Evolutionary conservation across 345 rosid genomes (phyloP).

Genomic region (Brassica carinata): DNA sequence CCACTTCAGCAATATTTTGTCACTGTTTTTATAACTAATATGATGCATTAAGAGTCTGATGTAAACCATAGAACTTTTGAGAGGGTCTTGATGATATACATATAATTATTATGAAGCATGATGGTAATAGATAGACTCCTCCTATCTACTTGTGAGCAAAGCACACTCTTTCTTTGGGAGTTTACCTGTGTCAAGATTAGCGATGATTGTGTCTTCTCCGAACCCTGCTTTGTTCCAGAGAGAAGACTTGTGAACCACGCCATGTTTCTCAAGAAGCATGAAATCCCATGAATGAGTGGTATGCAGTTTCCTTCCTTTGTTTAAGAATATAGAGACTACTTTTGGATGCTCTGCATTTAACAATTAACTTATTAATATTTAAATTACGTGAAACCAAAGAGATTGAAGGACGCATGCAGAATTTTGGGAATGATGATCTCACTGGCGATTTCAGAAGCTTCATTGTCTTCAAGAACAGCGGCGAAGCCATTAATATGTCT

Average conservation of each 20-base stretch:
- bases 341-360: constrained; percentile 54
- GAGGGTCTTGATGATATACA: not conserved
- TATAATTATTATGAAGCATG: not conserved
- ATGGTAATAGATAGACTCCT: not conserved
- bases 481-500: constrained; percentile 69
- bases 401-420: not conserved
- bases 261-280: constrained; percentile 51
- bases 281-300: constrained; percentile 76
- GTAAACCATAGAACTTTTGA: not conserved
- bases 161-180: not conserved
- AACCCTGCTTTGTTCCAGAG: constrained; percentile 52
- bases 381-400: not conserved
- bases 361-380: not conserved
- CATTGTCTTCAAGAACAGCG: constrained; percentile 56
- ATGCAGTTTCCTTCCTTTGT: constrained; percentile 51
- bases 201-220: constrained; percentile 61
- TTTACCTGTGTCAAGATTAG: constrained; percentile 61
- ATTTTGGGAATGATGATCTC: constrained; percentile 10
- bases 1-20: not conserved
- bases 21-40: too few species aligned
- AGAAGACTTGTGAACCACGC: constrained; percentile 42
- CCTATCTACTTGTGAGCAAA: not conserved
- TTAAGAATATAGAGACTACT: constrained; percentile 60
- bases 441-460: constrained; percentile 63
- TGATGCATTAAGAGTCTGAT: too few species aligned